These are phyloP conservation scores for Acorus gramineus DNA, from an alignment of 106 monocot genomes.

Conservation along the genomic window DNA sequence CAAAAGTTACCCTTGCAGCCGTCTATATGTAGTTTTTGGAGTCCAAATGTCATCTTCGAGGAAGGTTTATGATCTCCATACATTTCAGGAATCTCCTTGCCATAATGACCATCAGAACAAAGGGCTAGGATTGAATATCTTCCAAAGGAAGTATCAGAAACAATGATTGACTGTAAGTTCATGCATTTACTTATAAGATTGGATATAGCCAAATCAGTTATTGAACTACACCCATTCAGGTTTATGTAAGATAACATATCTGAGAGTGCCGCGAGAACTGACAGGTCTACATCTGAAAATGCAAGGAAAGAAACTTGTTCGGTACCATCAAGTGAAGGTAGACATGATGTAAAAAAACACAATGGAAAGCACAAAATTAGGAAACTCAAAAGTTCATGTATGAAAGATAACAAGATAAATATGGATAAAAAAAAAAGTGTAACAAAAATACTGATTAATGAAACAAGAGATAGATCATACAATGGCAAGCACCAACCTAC, in stretches of 20 bases:
- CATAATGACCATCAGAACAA: slow-evolving; percentile 21
- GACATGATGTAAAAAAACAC: too few relatives aligned
- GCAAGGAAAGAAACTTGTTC: neutral
- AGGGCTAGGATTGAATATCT: slow-evolving; percentile 31
- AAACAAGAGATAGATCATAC: neutral
- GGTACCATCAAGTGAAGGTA: too few relatives aligned
- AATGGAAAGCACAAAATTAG: too few relatives aligned
- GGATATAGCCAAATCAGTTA: slow-evolving; percentile 65
- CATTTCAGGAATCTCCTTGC: neutral
- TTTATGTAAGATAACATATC: slow-evolving; percentile 41
- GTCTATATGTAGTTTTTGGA: slow-evolving; percentile 62
- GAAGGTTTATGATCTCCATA: slow-evolving; percentile 13
- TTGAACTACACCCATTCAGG: slow-evolving; percentile 46
- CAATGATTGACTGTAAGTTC: slow-evolving; percentile 35
- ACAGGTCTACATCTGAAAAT: slow-evolving; percentile 44
- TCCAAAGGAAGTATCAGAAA: slow-evolving; percentile 64
- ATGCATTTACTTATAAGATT: slow-evolving; percentile 37
- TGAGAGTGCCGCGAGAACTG: slow-evolving; percentile 22
- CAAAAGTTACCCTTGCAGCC: slow-evolving; percentile 50
- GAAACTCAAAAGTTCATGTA: neutral
- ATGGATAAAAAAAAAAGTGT: neutral
- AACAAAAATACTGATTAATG: neutral
- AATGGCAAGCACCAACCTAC: neutral
- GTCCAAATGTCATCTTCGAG: slow-evolving; percentile 26
- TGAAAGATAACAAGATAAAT: neutral